Percentiles rank a stretch among this genome's conserved stretches.
phyloP scores from a whole-genome alignment of 1,139 yeast genomes.

The Magnusiomyces suaveolens region DNA sequence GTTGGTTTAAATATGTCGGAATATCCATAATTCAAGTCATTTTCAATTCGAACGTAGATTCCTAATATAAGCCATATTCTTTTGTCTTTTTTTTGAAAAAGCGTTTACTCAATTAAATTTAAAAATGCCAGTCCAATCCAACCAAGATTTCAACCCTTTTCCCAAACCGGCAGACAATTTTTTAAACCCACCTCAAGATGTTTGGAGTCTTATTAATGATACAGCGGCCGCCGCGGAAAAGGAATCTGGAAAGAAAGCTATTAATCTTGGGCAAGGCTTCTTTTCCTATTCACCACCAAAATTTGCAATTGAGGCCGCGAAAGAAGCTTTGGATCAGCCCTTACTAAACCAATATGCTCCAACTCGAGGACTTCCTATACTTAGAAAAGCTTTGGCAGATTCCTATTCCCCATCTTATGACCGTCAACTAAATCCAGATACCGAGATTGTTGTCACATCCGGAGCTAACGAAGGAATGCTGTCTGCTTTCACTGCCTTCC shows the following conservation, averaged over 20 bases:
- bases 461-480: conserved; percentile 97
- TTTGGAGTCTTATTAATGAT: conserved; percentile 90
- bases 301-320: conserved; percentile 79
- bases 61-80: no score
- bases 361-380: conserved; percentile 74
- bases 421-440: conserved; percentile 46
- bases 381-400: conserved; percentile 57
- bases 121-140: no score
- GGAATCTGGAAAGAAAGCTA: conserved; percentile 61
- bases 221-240: conserved; percentile 75
- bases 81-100: no score
- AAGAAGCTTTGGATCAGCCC: conserved; percentile 59
- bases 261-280: conserved; percentile 92
- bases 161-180: conserved; percentile 24
- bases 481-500: conserved; percentile 71
- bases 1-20: no score
- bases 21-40: no score
- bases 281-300: conserved; percentile 91
- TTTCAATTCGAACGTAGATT: no score
- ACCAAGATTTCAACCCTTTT: conserved; percentile 11
- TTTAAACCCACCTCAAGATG: conserved; percentile 47
- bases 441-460: conserved; percentile 73
- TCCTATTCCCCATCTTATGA: conserved; percentile 62
- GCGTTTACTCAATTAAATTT: no score
- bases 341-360: conserved; percentile 85